Evolutionary conservation across 2,329 filamentous ascomycete genomes (phyloP), one percentile per base, ranked within the genome.

Genomic region (Intubia oerlemansii): DNA sequence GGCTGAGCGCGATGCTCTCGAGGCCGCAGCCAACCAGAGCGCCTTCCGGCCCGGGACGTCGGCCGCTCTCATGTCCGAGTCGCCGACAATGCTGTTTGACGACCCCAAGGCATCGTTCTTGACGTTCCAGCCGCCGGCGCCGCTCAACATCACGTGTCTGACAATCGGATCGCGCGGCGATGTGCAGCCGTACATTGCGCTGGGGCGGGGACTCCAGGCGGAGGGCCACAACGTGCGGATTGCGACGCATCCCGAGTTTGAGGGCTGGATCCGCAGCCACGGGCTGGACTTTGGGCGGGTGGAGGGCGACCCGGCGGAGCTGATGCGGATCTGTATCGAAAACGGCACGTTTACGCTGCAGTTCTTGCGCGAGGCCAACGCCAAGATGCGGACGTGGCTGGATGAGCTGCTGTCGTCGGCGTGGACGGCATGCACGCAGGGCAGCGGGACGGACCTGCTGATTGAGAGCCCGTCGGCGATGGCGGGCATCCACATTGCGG

Each of bases 391-490:
- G 30, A 75, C 71, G n/a, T 98, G 88, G 84, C 71, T 98, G 12
- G 84, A 95, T 41, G 77, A 81, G 24, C 63, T 98, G 14, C 66
- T 93, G 20, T 62, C 61, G 11, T 84, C 81, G 11, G 73, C 82
- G 1, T 95, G 77, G 70, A 50, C 54, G 24, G 81, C 81, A 2
- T 95, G 85, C 42, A 21, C 8, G n/a, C 69, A 92, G 48, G 77
- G 73, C 15, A 8, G 8, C 8, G 19, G 19, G n/a, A 77, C 76
- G 2, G 85, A 98, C 46, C 55, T 98, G 18, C 58, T 98, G 22
- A 92, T 98, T 35, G 88, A 98, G 48, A 91, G 80, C 26, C 88
- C 88, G 0, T 91, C 80, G 32, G 82, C 88, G 10, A 98, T 98
- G 88, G 82, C 77, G 1, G 88, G 88, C 16, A 92, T 98, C 30